phyloP scores from a whole-genome alignment of 164 flowering plant species.

The Chimonanthus salicifolius region DNA sequence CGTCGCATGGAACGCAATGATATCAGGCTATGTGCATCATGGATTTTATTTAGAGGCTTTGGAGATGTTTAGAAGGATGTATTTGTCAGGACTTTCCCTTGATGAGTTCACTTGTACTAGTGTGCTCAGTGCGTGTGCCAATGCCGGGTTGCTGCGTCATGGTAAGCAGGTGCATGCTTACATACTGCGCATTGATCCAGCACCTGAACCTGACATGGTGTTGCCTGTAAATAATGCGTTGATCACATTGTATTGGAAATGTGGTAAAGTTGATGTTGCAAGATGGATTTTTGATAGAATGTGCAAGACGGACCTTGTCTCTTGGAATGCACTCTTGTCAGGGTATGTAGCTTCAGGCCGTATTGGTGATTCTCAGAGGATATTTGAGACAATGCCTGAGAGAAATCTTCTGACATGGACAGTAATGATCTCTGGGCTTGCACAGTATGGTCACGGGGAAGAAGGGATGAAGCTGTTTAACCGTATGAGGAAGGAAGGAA shows the following conservation, averaged over 20 bases:
- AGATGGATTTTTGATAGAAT: slow-evolving; percentile 31
- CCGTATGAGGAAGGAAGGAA: slow-evolving; percentile 46
- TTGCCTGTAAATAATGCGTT: slow-evolving; percentile 47
- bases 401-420: slow-evolving; percentile 42
- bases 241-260: slow-evolving; percentile 44
- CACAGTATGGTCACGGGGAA: slow-evolving; percentile 66
- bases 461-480: slow-evolving; percentile 61
- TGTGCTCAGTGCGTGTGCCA: slow-evolving; percentile 46
- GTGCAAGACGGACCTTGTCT: slow-evolving; percentile 37
- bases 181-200: slow-evolving; percentile 29
- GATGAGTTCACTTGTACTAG: slow-evolving; percentile 55
- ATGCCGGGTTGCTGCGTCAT: slow-evolving; percentile 25
- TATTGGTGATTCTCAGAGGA: slow-evolving; percentile 27
- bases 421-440: slow-evolving; percentile 55
- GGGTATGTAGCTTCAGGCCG: slow-evolving; percentile 32
- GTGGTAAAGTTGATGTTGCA: slow-evolving; percentile 35
- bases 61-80: slow-evolving; percentile 40
- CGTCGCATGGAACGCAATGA: slow-evolving; percentile 57
- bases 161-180: slow-evolving; percentile 50
- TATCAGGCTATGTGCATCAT: slow-evolving; percentile 52
- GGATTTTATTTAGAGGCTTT: slow-evolving; percentile 33
- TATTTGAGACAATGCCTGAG: slow-evolving; percentile 36
- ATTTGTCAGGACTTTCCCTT: slow-evolving; percentile 20
- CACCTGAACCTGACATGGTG: slow-evolving; percentile 12
- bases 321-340: slow-evolving; percentile 52